Evolutionary conservation across 139 green algal species (phyloP).

Genomic region (Chlorella vulgaris): DNA sequence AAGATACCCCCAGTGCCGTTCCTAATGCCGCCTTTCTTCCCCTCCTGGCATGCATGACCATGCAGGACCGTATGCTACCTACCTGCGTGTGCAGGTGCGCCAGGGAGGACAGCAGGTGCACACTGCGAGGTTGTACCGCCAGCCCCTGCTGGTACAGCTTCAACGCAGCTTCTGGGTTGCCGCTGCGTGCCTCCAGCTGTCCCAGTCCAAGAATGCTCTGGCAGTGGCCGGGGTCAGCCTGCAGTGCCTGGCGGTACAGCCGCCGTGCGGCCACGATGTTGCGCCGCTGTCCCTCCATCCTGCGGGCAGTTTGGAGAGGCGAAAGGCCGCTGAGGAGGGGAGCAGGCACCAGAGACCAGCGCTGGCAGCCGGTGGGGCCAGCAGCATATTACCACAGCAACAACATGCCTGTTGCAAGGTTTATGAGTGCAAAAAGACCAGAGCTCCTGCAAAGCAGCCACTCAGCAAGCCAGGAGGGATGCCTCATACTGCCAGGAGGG

Average conservation of each 20-base stretch:
- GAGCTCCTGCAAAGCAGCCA: too few species aligned
- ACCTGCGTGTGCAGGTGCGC: constrained; percentile 26
- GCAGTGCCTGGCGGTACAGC: constrained; percentile 58
- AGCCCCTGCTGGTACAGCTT: neutral
- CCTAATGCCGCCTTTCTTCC: too few species aligned
- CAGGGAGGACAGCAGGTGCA: constrained; percentile 22
- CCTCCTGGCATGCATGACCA: too few species aligned
- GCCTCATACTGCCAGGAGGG: neutral
- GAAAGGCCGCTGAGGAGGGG: too few species aligned
- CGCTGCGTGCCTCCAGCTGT: constrained; percentile 41
- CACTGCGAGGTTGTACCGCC: neutral
- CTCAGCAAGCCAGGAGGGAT: neutral
- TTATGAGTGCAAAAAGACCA: too few species aligned
- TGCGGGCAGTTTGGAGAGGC: too few species aligned
- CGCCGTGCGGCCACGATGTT: constrained; percentile 42
- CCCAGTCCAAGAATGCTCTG: constrained; percentile 36
- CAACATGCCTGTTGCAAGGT: too few species aligned
- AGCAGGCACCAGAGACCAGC: neutral
- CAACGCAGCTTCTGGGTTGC: constrained; percentile 20
- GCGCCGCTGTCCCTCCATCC: constrained; percentile 50
- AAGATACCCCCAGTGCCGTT: too few species aligned
- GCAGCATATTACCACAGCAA: too few species aligned
- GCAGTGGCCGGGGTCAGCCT: constrained; percentile 49
- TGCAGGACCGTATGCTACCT: too few species aligned
- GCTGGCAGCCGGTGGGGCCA: too few species aligned